phyloP scores from a whole-genome alignment of 2,329 filamentous ascomycete species.

The Xylariaceae sp. region DNA sequence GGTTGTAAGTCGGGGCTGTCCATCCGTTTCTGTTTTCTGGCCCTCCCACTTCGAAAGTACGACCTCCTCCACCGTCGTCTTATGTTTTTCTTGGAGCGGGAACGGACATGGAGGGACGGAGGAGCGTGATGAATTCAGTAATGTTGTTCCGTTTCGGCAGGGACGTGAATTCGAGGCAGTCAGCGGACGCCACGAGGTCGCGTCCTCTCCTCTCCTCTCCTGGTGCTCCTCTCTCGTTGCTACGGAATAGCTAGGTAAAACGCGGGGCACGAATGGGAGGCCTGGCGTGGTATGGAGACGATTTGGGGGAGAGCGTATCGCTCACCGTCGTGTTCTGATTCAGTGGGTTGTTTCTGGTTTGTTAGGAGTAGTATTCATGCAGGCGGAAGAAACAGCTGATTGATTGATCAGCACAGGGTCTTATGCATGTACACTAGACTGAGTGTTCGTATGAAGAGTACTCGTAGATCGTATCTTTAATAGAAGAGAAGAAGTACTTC shows the following conservation, averaged over 20 bases:
- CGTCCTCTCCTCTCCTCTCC: not conserved
- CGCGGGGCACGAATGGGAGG: slow-evolving; percentile 18
- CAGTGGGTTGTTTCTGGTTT: not conserved
- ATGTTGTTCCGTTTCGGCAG: not conserved
- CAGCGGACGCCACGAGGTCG: slow-evolving; percentile 11
- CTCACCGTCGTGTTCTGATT: not conserved
- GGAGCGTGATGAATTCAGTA: no score
- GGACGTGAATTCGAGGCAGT: slow-evolving; percentile 2
- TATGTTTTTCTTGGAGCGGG: no score
- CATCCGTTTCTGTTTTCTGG: no score
- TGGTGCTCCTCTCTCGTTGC: no score
- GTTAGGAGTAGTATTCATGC: not conserved
- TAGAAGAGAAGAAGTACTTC: not conserved
- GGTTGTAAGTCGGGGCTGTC: no score
- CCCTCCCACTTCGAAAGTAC: no score
- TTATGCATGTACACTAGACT: not conserved
- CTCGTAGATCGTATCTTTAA: not conserved
- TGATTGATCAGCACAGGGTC: slow-evolving; percentile 1
- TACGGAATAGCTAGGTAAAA: slow-evolving; percentile 1
- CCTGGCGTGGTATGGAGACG: not conserved
- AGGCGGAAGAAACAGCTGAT: not conserved
- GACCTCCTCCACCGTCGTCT: no score
- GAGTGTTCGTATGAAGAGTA: not conserved
- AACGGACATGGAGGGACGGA: no score
- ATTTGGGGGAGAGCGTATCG: not conserved